phyloP scores from a whole-genome alignment of 257 asterid species.

The Rhazya stricta region DNA sequence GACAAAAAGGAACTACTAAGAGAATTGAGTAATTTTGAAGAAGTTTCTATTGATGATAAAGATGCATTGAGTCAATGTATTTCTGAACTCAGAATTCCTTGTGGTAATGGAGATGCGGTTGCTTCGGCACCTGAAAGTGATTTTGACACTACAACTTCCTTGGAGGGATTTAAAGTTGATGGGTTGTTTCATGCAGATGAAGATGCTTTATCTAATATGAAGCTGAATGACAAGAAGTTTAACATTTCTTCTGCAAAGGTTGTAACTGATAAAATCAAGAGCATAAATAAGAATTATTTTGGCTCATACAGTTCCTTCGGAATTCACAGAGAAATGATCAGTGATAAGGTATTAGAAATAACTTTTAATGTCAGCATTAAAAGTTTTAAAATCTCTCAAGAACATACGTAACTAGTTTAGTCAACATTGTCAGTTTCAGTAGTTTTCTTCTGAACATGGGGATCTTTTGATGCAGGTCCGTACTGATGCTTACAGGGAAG shows the following conservation, averaged over 20 bases:
- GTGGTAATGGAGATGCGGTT: constrained; percentile 37
- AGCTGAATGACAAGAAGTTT: constrained; percentile 15
- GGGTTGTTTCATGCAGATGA: constrained; percentile 18
- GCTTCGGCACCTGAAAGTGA: constrained; percentile 24
- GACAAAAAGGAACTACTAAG: constrained; percentile 42
- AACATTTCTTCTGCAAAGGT: constrained; percentile 27
- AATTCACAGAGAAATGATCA: constrained; percentile 93
- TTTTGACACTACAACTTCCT: constrained; percentile 20
- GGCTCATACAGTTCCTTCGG: constrained; percentile 83
- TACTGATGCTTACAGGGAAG: constrained; percentile 81
- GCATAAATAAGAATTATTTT: constrained; percentile 63
- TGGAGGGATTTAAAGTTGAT: constrained; percentile 16
- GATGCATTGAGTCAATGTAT: constrained; percentile 24
- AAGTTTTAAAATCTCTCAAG: no score
- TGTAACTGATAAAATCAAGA: constrained; percentile 39
- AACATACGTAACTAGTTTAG: background rate
- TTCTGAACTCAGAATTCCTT: constrained; percentile 23
- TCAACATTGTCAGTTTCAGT: background rate
- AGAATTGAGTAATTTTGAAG: constrained; percentile 45
- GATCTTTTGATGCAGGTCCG: constrained; percentile 53
- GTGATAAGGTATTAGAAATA: constrained; percentile 69
- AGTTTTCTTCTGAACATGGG: background rate
- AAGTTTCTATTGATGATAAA: constrained; percentile 37
- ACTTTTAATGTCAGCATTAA: background rate
- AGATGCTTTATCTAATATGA: constrained; percentile 20